Base-by-base conservation (phyloP, 2,329 filamentous ascomycete species). In the Alternaria burnsii region DNA sequence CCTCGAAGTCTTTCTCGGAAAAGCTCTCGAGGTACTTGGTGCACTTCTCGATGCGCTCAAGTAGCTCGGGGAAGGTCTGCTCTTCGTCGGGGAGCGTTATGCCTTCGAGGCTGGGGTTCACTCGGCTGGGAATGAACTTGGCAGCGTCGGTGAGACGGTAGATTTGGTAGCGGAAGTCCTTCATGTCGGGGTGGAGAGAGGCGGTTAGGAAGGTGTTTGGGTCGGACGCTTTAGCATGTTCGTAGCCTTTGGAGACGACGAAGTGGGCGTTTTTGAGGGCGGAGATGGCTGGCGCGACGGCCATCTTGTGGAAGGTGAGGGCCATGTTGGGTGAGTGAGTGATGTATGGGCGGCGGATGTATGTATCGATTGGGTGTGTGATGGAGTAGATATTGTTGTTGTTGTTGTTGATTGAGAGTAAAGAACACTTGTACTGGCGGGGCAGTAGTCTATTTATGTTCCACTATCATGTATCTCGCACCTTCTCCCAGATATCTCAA, bases 121-220 rank as follows among this genome's bases (percentile, higher is more conserved):
- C 65, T 44, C 82, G 80, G 2, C 71, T 63, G 22, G 79, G 75
- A 36, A 80, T 65, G 56, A 74, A 73, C 58, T 82, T 83, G 38
- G 81, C 76, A 2, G 74, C 73, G 69, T 84, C 80, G 68, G 76
- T 80, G 57, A 76, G 65, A 42, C 72, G 71, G 57, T 84, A 79
- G 69, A 87, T 74, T 67, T 87, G 85, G 74, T 77, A 85, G 59
- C 77, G 59, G 47, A 87, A 72, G 4, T 79, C 70, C n/a, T 71
- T 61, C 85, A 87, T 87, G 73, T 86, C 83, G 0, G 78, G 78
- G 58, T 79, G 71, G 20, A 87, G 76, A 3, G 77, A 76, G n/a
- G 78, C 75, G 8, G 79, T 72, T 46, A 83, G 57, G 47, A 83
- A 71, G 26, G 79, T 75, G 4, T 73, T 61, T 5, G 78, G 68